Evolutionary conservation across 805 yeast genomes (phyloP).

Genomic region (Saccharomycopsis malanga): DNA sequence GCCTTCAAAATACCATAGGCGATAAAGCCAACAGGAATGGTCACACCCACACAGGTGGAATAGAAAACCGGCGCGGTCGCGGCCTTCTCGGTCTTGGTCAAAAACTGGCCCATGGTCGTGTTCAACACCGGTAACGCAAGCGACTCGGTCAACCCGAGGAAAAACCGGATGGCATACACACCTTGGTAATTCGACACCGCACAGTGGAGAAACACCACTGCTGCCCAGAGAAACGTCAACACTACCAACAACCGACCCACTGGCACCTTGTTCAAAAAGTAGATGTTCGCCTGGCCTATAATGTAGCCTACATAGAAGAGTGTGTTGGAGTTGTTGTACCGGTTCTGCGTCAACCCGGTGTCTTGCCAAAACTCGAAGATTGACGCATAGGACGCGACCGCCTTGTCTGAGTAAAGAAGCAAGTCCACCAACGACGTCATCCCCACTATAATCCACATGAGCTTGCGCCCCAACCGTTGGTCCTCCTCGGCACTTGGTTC

Average conservation of each 20-base stretch:
- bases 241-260: conserved; percentile 34
- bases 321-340: conserved; percentile 18
- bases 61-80: conserved; percentile 41
- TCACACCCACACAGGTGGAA: conserved; percentile 41
- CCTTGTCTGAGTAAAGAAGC: conserved; percentile 43
- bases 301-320: conserved; percentile 18
- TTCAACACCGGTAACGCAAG: conserved; percentile 39
- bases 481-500: conserved; percentile 39
- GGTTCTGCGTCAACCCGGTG: conserved; percentile 31
- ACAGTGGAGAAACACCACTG: conserved; percentile 16
- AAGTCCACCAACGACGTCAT: conserved; percentile 32
- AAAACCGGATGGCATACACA: conserved; percentile 26
- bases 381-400: conserved; percentile 41
- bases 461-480: conserved; percentile 32
- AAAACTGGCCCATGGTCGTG: conserved; percentile 38
- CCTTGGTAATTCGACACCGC: conserved; percentile 28
- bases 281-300: conserved; percentile 32
- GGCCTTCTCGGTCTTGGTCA: conserved; percentile 36
- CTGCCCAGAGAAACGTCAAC: conserved; percentile 38
- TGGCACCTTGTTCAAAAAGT: conserved; percentile 38
- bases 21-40: conserved; percentile 47
- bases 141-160: conserved; percentile 41
- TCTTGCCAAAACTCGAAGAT: conserved; percentile 42
- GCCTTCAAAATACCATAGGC: conserved; percentile 33
- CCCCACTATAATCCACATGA: conserved; percentile 26